Evolutionary conservation across 257 asterid genomes (phyloP), one percentile per base, ranked within the genome.

Genomic region (Jasminum sambac): DNA sequence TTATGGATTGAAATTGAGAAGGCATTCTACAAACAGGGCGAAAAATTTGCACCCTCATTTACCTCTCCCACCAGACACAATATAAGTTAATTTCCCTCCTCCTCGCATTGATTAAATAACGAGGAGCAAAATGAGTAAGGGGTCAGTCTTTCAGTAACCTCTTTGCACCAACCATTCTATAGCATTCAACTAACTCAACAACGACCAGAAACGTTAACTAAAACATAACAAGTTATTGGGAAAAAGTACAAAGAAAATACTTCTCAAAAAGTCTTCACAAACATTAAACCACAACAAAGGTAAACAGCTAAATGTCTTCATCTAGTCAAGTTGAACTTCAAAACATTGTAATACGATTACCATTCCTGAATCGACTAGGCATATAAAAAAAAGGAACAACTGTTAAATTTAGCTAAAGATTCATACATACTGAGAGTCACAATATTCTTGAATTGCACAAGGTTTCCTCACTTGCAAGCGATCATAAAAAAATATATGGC

Each of bases 111-210:
- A 4, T 1, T 30, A 4, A 30, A 30, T 30, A 30, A 30, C 36
- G 2, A 30, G 36, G 36, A 30, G 4, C 36, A 30, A 30, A 30
- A 30, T 30, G 36, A 4, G 36, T 43, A 2, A 5, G 52, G 4
- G 52, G 52, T 43, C 52, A 12, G 52, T 43, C 52, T 39, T 39
- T 11, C 12, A 14, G 17, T 5, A 50, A 38, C 57, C 57, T 14
- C 17, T 19, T 9, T 46, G 25, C 13, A 36, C 10, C 76, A 72
- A 72, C 67, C 37, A 64, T 37, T 17, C 40, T 17, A 21, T 60
- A 52, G 19, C 26, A 46, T 61, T 43, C 40, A 44, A 44, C 8
- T 25, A 9, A 46, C 11, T 19, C 72, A 48, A 14, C 44, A 6
- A 71, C 11, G 30, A 58, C n/a, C 42, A 37, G 16, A 5, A 61